phyloP scores from a whole-genome alignment of 192 early-diverging fungal genomes.

The Haplosporangium gracile region DNA sequence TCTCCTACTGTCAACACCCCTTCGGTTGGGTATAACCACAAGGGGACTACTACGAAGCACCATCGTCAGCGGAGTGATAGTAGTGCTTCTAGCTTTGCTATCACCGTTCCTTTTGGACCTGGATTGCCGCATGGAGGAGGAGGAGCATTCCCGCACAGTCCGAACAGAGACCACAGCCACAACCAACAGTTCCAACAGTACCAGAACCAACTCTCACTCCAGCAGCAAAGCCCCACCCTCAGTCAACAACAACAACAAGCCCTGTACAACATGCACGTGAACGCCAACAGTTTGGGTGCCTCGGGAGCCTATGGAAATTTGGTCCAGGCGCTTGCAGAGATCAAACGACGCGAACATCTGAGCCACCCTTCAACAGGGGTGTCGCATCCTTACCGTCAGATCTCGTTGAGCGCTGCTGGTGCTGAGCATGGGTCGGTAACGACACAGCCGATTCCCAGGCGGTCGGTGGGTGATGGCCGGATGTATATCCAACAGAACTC shows the following conservation, averaged over 20 bases:
- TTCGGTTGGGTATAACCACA: background rate
- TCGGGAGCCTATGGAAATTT: conserved; percentile 47
- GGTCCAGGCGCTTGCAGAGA: conserved; percentile 37
- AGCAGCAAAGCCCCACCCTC: conserved; percentile 18
- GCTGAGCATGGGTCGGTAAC: background rate
- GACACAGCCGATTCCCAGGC: background rate
- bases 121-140: background rate
- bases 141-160: background rate
- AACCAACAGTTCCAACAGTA: conserved; percentile 3
- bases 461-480: background rate
- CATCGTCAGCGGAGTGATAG: background rate
- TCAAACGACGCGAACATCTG: conserved; percentile 25
- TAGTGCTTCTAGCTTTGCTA: background rate
- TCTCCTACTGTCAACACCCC: background rate
- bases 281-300: conserved; percentile 46
- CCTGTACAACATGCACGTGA: conserved; percentile 46
- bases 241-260: conserved; percentile 42
- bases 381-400: background rate
- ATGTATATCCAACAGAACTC: conserved; percentile 1
- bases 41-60: background rate
- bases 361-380: background rate
- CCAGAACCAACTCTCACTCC: conserved; percentile 21
- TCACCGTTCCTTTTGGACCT: background rate
- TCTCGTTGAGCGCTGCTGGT: conserved; percentile 16
- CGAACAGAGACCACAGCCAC: background rate